phyloP scores from a whole-genome alignment of 176 grass and related monocot species.

The Avena sativa region DNA sequence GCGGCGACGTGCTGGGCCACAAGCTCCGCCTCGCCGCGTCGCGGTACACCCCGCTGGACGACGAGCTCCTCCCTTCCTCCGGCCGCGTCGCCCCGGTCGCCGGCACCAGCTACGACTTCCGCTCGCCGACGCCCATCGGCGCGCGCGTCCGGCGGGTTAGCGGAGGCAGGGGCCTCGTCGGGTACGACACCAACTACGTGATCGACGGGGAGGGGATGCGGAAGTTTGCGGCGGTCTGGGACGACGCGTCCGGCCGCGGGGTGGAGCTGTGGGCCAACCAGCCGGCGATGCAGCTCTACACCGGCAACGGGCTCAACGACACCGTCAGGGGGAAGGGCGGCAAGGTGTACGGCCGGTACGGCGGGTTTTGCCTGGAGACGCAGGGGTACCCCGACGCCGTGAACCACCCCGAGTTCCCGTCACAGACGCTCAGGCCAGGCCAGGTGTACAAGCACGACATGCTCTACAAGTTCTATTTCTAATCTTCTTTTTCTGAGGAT shows the following conservation, averaged over 20 bases:
- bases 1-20: slow-evolving; percentile 69
- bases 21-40: slow-evolving; percentile 67
- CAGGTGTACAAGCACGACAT: slow-evolving; percentile 75
- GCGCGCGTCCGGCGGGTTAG: slow-evolving; percentile 57
- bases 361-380: slow-evolving; percentile 69
- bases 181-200: slow-evolving; percentile 80
- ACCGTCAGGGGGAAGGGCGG: slow-evolving; percentile 59
- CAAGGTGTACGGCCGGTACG: slow-evolving; percentile 48
- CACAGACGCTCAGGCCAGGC: slow-evolving; percentile 58
- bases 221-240: slow-evolving; percentile 53
- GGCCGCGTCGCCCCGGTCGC: slow-evolving; percentile 53
- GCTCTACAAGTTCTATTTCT: slow-evolving; percentile 70
- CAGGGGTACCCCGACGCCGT: slow-evolving; percentile 79
- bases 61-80: slow-evolving; percentile 62
- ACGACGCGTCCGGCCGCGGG: slow-evolving; percentile 52
- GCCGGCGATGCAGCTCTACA: slow-evolving; percentile 80
- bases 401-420: slow-evolving; percentile 88
- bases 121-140: slow-evolving; percentile 47
- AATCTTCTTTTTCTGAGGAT: not conserved
- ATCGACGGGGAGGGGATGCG: slow-evolving; percentile 51
- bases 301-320: slow-evolving; percentile 55
- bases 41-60: slow-evolving; percentile 49
- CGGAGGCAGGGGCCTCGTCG: slow-evolving; percentile 42
- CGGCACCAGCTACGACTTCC: slow-evolving; percentile 77
- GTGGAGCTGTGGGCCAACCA: slow-evolving; percentile 86